phyloP scores from a whole-genome alignment of 257 asterid genomes.

The Solanum dulcamara region DNA sequence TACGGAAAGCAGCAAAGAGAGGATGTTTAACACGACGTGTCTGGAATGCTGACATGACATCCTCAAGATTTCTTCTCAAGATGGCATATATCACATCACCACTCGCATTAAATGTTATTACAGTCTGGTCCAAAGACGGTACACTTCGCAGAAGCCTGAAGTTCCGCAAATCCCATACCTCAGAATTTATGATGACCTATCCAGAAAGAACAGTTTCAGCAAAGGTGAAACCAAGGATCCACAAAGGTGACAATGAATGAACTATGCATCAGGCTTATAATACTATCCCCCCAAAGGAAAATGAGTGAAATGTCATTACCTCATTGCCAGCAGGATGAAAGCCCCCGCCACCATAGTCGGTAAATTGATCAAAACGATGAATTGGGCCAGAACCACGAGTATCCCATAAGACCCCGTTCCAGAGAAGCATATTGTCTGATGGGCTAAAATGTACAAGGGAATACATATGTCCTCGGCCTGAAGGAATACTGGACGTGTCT shows the following conservation, averaged over 20 bases:
- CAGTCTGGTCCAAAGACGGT: conserved; percentile 81
- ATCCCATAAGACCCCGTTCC: conserved; percentile 98
- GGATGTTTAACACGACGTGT: conserved; percentile 85
- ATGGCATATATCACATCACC: conserved; percentile 91
- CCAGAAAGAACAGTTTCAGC: background rate
- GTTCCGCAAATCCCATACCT: conserved; percentile 96
- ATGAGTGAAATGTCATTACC: conserved; percentile 27
- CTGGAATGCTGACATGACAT: conserved; percentile 68
- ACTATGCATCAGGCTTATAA: background rate
- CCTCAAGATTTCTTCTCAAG: conserved; percentile 90
- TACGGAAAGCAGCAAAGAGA: conserved; percentile 89
- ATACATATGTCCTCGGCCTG: conserved; percentile 68
- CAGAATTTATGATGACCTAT: conserved; percentile 93
- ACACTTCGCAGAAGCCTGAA: conserved; percentile 73
- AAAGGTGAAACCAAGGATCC: background rate
- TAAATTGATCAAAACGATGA: conserved; percentile 81
- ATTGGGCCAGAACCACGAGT: conserved; percentile 56
- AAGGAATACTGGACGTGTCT: conserved; percentile 44
- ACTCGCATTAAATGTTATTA: conserved; percentile 72
- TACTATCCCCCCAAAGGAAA: background rate
- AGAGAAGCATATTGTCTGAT: conserved; percentile 67
- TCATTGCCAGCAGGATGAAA: conserved; percentile 98
- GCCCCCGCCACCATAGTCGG: conserved; percentile 96
- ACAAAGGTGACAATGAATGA: background rate
- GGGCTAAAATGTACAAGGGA: conserved; percentile 83